A percentile compares a stretch with the other conserved stretches of the same genome.
Conservation (phyloP, 441 rosid genomes). For the Pelargonium cotyledonis region DNA sequence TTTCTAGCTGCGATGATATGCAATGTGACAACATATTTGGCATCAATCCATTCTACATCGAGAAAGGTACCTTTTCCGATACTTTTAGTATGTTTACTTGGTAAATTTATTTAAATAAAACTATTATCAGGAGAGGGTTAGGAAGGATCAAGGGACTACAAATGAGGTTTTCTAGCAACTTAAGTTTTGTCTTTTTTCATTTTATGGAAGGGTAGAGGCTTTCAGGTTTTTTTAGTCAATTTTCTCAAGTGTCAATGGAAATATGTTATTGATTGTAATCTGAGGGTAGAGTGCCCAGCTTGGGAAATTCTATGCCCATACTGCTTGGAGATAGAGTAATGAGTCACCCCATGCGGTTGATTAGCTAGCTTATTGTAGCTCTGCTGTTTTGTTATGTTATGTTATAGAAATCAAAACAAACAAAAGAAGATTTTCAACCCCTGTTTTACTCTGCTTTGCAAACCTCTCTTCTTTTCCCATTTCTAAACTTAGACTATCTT, state of each 20-base stretch:
- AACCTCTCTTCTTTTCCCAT: neutral
- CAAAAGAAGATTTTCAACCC: too few species aligned
- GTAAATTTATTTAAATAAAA: neutral
- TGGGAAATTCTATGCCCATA: too few species aligned
- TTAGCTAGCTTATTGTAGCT: too few species aligned
- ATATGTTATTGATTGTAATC: too few species aligned
- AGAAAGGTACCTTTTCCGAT: slow-evolving; percentile 46
- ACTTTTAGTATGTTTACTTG: slow-evolving; percentile 5
- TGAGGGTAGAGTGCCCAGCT: too few species aligned
- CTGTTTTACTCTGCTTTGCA: neutral
- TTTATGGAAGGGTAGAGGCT: neutral
- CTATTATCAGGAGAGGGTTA: neutral
- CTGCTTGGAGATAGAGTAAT: too few species aligned
- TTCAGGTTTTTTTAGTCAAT: neutral
- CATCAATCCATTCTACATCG: slow-evolving; percentile 73
- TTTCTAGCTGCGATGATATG: slow-evolving; percentile 39
- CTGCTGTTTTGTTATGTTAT: too few species aligned
- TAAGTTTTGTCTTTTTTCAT: too few species aligned
- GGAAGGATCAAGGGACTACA: neutral
- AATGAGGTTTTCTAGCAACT: neutral
- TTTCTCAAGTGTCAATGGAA: too few species aligned
- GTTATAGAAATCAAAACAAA: too few species aligned
- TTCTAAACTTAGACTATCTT: neutral
- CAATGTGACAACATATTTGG: slow-evolving; percentile 53
- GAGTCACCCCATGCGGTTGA: too few species aligned